Conservation (phyloP, 2,329 filamentous ascomycete species). For the Colletotrichum phormii region DNA sequence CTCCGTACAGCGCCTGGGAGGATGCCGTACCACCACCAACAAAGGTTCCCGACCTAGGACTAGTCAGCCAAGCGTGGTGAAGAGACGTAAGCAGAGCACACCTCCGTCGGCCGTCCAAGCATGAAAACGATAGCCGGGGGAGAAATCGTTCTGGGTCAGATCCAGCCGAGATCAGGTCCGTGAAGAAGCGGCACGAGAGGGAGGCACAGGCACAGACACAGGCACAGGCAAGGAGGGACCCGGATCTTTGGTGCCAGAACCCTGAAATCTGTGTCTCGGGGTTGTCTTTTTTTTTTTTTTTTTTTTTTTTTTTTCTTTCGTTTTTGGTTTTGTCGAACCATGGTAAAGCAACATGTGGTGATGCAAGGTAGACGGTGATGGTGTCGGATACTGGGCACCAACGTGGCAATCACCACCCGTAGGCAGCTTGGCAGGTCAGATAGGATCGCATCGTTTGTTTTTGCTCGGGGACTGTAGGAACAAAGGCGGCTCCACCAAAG, state of each 20-base stretch:
- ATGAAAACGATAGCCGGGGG: not conserved
- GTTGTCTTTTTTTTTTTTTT: not conserved
- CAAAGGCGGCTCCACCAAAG: not conserved
- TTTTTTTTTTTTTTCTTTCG: too few relatives aligned
- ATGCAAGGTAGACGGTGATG: not conserved
- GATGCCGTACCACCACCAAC: not conserved
- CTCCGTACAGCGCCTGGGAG: slow-evolving; percentile 1
- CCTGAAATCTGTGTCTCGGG: not conserved
- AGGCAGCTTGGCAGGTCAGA: not conserved
- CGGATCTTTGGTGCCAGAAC: not conserved
- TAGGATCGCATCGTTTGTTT: not conserved
- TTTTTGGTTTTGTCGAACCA: not conserved
- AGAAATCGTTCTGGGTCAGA: not conserved
- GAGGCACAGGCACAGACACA: not conserved
- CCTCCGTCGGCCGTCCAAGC: not conserved
- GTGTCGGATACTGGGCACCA: not conserved
- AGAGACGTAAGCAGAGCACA: not conserved
- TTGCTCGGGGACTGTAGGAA: not conserved
- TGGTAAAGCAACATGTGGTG: not conserved
- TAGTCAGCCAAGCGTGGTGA: not conserved
- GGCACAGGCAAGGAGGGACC: not conserved
- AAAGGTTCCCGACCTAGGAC: not conserved
- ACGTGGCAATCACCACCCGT: too few relatives aligned
- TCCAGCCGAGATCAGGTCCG: not conserved
- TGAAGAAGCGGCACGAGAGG: not conserved